phyloP scores from a whole-genome alignment of 2,329 filamentous ascomycete genomes.

The Cladosporium colombiae region DNA sequence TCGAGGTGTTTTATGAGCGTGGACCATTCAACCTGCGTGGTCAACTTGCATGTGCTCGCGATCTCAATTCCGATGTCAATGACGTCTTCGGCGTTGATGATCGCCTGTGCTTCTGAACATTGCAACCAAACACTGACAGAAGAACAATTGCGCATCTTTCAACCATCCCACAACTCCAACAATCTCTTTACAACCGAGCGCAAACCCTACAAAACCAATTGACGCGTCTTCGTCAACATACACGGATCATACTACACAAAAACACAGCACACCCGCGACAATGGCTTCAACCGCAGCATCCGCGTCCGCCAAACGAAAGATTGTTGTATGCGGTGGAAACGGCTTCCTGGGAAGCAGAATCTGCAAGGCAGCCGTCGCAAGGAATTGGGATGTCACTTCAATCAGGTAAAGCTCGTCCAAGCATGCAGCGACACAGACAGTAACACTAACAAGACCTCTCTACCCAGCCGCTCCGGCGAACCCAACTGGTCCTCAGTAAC shows the following conservation, averaged over 20 bases:
- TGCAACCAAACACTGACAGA: not conserved
- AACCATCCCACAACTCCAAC: not conserved
- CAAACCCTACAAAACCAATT: too few species aligned
- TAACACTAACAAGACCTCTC: not conserved
- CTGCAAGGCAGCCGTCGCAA: conserved; percentile 81
- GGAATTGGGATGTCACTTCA: conserved; percentile 90
- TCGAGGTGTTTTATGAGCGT: not conserved
- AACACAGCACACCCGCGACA: not conserved
- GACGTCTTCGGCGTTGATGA: not conserved
- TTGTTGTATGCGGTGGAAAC: conserved; percentile 91
- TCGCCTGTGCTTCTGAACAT: not conserved
- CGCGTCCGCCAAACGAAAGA: conserved; percentile 28
- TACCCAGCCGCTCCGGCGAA: conserved; percentile 77
- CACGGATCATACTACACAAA: not conserved
- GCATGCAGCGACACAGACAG: not conserved
- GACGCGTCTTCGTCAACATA: not conserved
- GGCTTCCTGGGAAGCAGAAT: conserved; percentile 85
- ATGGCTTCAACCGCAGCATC: conserved; percentile 18
- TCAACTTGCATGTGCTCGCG: not conserved
- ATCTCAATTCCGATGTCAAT: not conserved
- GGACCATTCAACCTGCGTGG: not conserved
- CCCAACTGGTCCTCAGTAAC: conserved; percentile 81
- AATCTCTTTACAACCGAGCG: not conserved
- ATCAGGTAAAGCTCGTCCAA: conserved; percentile 68
- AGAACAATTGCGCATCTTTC: not conserved